Base-by-base conservation (phyloP, 371 early-diverging fungal genomes). In the Coemansia sp. region DNA sequence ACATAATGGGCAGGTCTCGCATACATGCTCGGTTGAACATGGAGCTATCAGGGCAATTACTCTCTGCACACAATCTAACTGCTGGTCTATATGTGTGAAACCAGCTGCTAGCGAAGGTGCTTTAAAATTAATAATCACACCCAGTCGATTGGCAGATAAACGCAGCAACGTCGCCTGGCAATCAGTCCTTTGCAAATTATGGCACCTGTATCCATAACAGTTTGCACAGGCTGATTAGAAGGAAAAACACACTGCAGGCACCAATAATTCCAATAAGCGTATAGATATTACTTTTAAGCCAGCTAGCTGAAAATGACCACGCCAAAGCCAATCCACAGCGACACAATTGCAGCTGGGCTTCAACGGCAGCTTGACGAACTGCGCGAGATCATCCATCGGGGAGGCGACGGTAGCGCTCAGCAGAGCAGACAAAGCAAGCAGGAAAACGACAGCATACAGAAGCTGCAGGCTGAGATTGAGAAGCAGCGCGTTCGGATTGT, bases 351-450 rank as follows among this genome's bases (percentile, higher is more conserved):
- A 10, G 64, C 61, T 0, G 72, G 63, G 7, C 68, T 71, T n/a
- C 72, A 71, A 51, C 64, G 47, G n/a, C 76, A 76, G 59, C 65
- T 76, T 4, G 61, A 71, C 47, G 76, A 71, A 57, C 53, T 76
- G 40, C 68, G 64, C 54, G 31, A 63, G 45, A 56, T 76, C 39
- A 47, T 37, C 1, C 61, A 26, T 34, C 34, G 10, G 14, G 34
- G 42, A 10, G 47, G 37, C n/a, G 16, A 39, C 27, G 1, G 37
- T 11, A 21, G 48, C 21, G 0, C 21, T 10, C 13, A 14, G 24
- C 40, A 37, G 29, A 50, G 22, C 59, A 59, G 8, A 27, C 42
- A n/a, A 8, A 48, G 50, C 58, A 58, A 5, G 56, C 39, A 24
- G 11, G 59, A 34, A 5, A 13, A 48, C 13, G 52, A 53, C 11